Conservation (phyloP, 2,329 filamentous ascomycete genomes). For the Achaetomium macrosporum region DNA sequence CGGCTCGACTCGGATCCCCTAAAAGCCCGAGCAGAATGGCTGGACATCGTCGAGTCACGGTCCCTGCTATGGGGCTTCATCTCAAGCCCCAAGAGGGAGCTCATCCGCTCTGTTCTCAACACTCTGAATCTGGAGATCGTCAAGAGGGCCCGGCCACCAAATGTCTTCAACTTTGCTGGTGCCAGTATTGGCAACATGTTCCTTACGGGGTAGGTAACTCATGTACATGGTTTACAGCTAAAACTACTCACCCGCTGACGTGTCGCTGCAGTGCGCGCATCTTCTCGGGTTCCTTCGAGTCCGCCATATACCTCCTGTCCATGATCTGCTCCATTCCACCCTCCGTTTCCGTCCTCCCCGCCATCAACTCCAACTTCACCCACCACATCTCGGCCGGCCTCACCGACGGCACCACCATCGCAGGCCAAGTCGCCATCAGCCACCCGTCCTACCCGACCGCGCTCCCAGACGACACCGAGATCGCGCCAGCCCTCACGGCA, state of each 20-base stretch:
- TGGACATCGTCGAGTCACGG: constrained; percentile 78
- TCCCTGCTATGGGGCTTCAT: constrained; percentile 70
- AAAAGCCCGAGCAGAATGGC: constrained; percentile 71
- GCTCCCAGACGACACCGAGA: constrained; percentile 32
- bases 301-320: constrained; percentile 82
- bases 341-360: constrained; percentile 73
- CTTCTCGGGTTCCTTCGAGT: constrained; percentile 89
- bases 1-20: constrained; percentile 60
- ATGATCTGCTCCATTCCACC: constrained; percentile 80
- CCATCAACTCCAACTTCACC: constrained; percentile 91
- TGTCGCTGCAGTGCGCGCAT: constrained; percentile 54
- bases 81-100: constrained; percentile 65
- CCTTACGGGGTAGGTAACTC: constrained; percentile 57
- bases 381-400: constrained; percentile 88
- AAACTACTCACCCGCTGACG: neutral
- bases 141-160: constrained; percentile 66
- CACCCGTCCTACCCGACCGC: constrained; percentile 68
- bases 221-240: neutral
- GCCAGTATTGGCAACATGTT: constrained; percentile 77
- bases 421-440: constrained; percentile 88
- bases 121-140: constrained; percentile 71
- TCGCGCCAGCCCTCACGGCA: constrained; percentile 24
- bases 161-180: constrained; percentile 70
- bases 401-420: constrained; percentile 68
- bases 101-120: constrained; percentile 72